Base-by-base conservation (phyloP, 768 basidiomycete species). In the Podaxis sp. region DNA sequence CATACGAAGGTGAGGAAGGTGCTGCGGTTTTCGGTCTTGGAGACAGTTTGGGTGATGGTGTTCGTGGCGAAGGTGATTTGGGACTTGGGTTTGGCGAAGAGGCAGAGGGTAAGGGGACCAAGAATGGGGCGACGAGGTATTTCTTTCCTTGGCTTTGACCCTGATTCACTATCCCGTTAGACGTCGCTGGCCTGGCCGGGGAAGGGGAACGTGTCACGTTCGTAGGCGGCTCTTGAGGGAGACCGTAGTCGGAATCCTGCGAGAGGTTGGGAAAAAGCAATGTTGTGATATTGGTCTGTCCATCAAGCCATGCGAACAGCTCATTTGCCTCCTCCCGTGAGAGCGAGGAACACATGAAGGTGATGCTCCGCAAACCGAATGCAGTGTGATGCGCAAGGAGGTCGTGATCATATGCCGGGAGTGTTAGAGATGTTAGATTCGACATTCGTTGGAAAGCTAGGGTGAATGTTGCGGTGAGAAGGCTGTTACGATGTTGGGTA, bases 361-460 rank as follows among this genome's bases (percentile, higher is more conserved):
- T 80, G 15, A 81, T 67, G 19, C 66, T 75, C 57, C 64, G 71
- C 13, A 83, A 71, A 3, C 79, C 77, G 64, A 81, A 81, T 1
- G 77, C 77, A 4, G 75, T 74, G 63, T 79, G 79, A 53, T 78
- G 74, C 19, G 75, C 73, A 59, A 83, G 70, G 50, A 82, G 74
- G 17, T 75, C 73, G 25, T 70, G 57, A 59, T 81, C 79, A 64
- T 80, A 82, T 1, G 76, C 73, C 7, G 80, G 80, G 33, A 82
- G 73, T 15, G 74, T 72, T 19, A 82, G 70, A 17, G 75, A 68
- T 6, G 71, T 75, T 13, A 83, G 70, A 38, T 73, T 73, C n/a
- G 75, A 73, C 82, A 83, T 82, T 17, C 79, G 77, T 52, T 79
- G 75, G 43, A 83, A 71, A 1, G 78, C 79, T 50, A 78, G 68